These are phyloP conservation scores for Colletotrichum neosansevieriae DNA, from an alignment of 2,329 filamentous ascomycete species.

Conservation along the genomic window DNA sequence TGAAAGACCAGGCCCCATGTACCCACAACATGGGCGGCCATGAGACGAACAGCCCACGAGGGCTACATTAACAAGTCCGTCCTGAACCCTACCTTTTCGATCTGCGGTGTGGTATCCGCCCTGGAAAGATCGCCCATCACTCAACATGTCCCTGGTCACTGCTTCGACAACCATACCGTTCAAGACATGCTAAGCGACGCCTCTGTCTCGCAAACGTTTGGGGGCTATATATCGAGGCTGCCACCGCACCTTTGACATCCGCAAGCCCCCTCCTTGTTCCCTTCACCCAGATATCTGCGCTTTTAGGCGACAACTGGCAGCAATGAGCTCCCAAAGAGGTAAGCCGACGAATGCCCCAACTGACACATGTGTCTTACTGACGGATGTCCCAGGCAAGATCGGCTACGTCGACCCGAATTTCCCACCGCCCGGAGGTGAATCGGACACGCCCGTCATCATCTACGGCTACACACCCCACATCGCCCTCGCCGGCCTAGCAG, in stretches of 20 bases:
- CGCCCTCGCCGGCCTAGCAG: constrained; percentile 56
- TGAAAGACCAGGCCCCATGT: not conserved
- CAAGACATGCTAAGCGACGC: too few relatives aligned
- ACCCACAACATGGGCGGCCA: not conserved
- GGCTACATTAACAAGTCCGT: not conserved
- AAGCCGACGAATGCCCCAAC: not conserved
- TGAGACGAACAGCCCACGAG: constrained; percentile 20
- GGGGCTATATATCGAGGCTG: not conserved
- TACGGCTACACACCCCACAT: constrained; percentile 64
- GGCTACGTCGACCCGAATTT: constrained; percentile 65
- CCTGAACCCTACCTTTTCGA: constrained; percentile 26
- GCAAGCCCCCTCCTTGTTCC: not conserved
- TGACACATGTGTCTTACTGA: constrained; percentile 9
- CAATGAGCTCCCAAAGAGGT: constrained; percentile 33
- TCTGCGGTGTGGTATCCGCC: constrained; percentile 9
- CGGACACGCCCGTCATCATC: constrained; percentile 62
- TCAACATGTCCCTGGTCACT: not conserved
- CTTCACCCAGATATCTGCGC: not conserved
- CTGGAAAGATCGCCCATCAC: constrained; percentile 4
- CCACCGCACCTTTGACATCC: fast-evolving
- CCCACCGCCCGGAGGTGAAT: constrained; percentile 58
- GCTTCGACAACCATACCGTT: too few relatives aligned
- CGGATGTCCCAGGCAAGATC: constrained; percentile 11
- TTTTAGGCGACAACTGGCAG: constrained; percentile 1
- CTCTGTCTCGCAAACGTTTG: too few relatives aligned